Evolutionary conservation across 768 basidiomycete genomes (phyloP), one percentile per base, ranked within the genome.

Genomic region (Coprinellus micaceus): DNA sequence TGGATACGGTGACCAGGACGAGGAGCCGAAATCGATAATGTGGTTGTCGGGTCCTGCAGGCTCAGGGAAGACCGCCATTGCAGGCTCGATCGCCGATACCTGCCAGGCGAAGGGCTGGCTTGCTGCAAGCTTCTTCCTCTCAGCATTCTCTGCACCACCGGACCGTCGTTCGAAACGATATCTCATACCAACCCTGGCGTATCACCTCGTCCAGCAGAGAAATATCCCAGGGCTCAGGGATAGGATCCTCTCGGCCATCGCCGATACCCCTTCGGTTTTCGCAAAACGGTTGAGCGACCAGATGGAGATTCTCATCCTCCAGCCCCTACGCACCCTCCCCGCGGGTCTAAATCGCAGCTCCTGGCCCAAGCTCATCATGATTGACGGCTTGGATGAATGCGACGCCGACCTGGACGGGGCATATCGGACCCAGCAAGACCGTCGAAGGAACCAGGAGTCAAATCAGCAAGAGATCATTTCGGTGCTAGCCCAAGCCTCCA

Each of bases 51-150:
- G 61, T 10, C 53, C 65, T 45, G 67, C 63, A 6, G 69, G 69
- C 2, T 57, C 63, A n/a, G 67, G 67, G 5, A 70, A 70, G 52
- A 65, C 67, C 3, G 63, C 66, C 6, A 62, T 70, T 17, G 62
- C 63, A 11, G 66, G 63, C 21, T 66, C 67, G 3, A 62, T 66
- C 22, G 65, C 67, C 5, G 63, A 66, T 17, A 15, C 17, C 1
- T 60, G 65, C 26, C 60, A 40, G 53, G 58, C 39, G 33, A 25
- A 24, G 25, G 59, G 54, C 17, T 52, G 17, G 6, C 64, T 73
- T 10, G 68, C 67, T 29, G 71, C 69, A 0, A 69, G 67, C 46
- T 75, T 71, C 59, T 74, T 74, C 58, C 72, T 74, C 62, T 72
- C 67, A 0, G 59, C 67, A 15, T 60, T 63, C 11, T 65, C 67